Evolutionary conservation across 345 rosid genomes (phyloP).

Genomic region (Eucalyptus decipiens): DNA sequence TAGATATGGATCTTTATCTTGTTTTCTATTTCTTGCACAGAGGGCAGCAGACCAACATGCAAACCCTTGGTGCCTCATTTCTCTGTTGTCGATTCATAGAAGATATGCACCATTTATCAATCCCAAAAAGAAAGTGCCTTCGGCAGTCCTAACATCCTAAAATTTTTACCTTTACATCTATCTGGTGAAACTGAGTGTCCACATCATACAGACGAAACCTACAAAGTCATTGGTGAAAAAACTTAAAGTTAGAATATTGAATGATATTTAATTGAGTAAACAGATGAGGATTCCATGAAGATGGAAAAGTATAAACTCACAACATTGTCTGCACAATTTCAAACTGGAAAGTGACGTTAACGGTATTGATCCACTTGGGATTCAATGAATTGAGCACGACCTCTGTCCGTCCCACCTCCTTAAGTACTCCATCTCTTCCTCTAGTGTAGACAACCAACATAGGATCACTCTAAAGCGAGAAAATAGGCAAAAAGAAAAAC

Average conservation of each 20-base stretch:
- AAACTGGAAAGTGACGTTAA: conserved; percentile 43
- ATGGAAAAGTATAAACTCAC: conserved; percentile 33
- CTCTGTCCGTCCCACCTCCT: conserved; percentile 67
- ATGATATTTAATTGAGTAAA: background rate
- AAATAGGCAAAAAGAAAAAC: background rate
- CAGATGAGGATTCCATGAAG: background rate
- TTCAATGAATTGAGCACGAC: conserved; percentile 74
- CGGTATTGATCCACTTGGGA: conserved; percentile 65
- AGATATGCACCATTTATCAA: background rate
- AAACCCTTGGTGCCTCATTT: background rate
- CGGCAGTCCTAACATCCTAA: background rate
- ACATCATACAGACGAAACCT: conserved; percentile 77
- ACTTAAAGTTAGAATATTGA: background rate
- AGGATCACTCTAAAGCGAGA: conserved; percentile 72
- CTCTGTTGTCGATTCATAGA: background rate
- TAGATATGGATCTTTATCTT: background rate
- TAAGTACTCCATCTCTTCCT: conserved; percentile 54
- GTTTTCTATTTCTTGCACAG: background rate
- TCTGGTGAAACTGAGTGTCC: conserved; percentile 65
- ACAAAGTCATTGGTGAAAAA: conserved; percentile 2
- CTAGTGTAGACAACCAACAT: conserved; percentile 61
- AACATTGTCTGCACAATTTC: conserved; percentile 65
- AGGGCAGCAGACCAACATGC: background rate
- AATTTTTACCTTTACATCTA: conserved; percentile 51
- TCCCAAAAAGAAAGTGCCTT: background rate